phyloP scores from a whole-genome alignment of 208 protist species.

The Crithidia sp. region DNA sequence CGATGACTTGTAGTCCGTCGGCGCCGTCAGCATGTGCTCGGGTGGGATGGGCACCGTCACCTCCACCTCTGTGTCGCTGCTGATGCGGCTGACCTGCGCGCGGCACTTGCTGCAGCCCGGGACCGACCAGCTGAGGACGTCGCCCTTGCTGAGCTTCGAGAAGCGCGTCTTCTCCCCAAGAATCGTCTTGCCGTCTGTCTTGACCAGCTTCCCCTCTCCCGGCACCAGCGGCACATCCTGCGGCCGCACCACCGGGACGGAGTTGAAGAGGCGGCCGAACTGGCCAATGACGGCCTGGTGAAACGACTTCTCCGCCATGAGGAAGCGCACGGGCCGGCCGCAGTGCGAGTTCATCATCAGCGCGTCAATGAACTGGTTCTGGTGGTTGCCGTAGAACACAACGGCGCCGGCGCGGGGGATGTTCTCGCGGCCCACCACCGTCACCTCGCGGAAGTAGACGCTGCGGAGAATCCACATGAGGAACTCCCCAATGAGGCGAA shows the following conservation, averaged over 20 bases:
- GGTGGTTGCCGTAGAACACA: conserved; percentile 95
- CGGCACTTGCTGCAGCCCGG: conserved; percentile 48
- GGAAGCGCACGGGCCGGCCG: conserved; percentile 82
- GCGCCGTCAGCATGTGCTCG: conserved; percentile 44
- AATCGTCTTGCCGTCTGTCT: conserved; percentile 55
- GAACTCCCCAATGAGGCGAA: conserved; percentile 77
- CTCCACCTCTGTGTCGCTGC: conserved; percentile 74
- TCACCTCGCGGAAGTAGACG: conserved; percentile 94
- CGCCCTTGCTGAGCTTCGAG: conserved; percentile 58
- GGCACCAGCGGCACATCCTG: conserved; percentile 85
- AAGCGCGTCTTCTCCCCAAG: conserved; percentile 80
- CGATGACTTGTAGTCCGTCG: conserved; percentile 72
- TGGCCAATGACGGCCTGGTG: conserved; percentile 77
- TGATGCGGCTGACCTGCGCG: conserved; percentile 69
- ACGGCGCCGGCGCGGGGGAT: conserved; percentile 88
- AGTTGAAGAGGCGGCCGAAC: conserved; percentile 86
- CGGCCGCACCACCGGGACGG: conserved; percentile 92
- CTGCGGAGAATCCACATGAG: conserved; percentile 87
- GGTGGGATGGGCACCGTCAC: conserved; percentile 77
- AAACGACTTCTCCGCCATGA: conserved; percentile 94
- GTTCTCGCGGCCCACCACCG: conserved; percentile 86
- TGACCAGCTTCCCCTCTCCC: conserved; percentile 58
- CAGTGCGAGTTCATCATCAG: conserved; percentile 90
- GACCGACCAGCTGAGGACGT: conserved; percentile 75
- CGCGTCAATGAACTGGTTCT: conserved; percentile 94